Evolutionary conservation across 768 basidiomycete genomes (phyloP), one percentile per base, ranked within the genome.

Genomic region (Daedaleopsis sinensis): DNA sequence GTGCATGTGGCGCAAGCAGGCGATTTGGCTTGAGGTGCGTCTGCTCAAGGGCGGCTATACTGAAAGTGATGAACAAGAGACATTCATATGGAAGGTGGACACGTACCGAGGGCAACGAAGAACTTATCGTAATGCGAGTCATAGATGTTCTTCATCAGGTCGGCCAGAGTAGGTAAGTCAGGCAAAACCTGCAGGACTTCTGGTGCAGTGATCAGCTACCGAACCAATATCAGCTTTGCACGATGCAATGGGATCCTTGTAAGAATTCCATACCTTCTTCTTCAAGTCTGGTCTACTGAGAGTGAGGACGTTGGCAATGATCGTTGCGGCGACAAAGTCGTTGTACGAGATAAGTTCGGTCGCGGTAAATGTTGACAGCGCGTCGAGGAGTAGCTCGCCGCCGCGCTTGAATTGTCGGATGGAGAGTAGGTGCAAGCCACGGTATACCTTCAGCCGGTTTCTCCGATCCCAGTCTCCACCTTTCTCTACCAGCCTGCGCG

Each of bases 391-490:
- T 11, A 97, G 85, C 39, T 89, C 87, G n/a, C 87, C 88, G 5
- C 87, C 94, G 19, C 84, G 84, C 70, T 92, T 89, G 80, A 98
- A 98, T 69, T 96, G 89, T n/a, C 96, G 89, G 62, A 93, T 89
- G 35, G 93, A 90, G 36, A 96, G 77, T 47, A 89, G 79, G 70
- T 96, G 91, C 0, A 97, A 78, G 51, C 90, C 96, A 53, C 86
- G 85, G 78, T 98, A 99, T 44, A 98, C 96, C 76, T 99, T 99
- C 68, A 98, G 85, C 48, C 96, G 85, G 74, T 98, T 99, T 42
- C 95, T 86, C 56, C 96, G 82, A 73, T 99, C 96, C 96, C 96
- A 99, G 77, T 99, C 96, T 48, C 96, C 96, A 0, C 96, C 96
- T 73, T 94, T 85, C 68, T 98, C 95, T 56, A 97, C 91, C 46